Base-by-base conservation (phyloP, 1,139 yeast species). In the Nakaseomyces bracarensis region DNA sequence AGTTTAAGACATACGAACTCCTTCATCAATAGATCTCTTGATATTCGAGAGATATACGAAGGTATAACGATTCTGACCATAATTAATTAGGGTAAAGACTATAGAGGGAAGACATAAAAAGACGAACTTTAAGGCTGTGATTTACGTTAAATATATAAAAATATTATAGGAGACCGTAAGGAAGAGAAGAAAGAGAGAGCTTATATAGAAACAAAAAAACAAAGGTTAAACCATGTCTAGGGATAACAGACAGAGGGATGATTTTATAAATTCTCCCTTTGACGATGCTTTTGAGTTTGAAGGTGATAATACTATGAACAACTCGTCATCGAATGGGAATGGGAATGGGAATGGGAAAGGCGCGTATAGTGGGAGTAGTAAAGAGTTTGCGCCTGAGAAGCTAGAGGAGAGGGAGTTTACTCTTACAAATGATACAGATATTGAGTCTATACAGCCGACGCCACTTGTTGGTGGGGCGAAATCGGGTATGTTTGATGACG, bases 361-460 rank as follows among this genome's bases (percentile, higher is more conserved):
- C 4, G 29, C 16, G 19, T 14, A 9, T 25, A 14, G 28, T 15
- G 20, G 28, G 20, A 27, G 30, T 14, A 27, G 30, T 14, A 27
- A 16, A 15, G 37, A 34, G n/a, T 34, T n/a, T 25, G n/a, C n/a
- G 16, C 27, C 19, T 25, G 27, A 39, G 10, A 27, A 35, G 16
- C n/a, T 33, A 18, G 45, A 46, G 16, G 43, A 44, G 27, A 48
- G 46, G 11, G 46, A 46, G 10, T 30, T 45, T 13, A 45, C 50
- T 9, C 34, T 44, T 11, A 38, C 42, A 23, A 46, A 48, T 21
- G 52, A 47, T 14, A 36, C 39, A 19, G 48, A 46, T 23, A 48
- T 47, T 15, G 59, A 54, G 39, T 57, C 62, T 2, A 54, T 54
- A 33, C 49, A 51, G 20, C 53, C 53, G 2, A 57, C 62, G n/a